These are phyloP conservation scores for Dipteronia sinensis DNA, from an alignment of 345 rosid genomes.

Conservation along the genomic window DNA sequence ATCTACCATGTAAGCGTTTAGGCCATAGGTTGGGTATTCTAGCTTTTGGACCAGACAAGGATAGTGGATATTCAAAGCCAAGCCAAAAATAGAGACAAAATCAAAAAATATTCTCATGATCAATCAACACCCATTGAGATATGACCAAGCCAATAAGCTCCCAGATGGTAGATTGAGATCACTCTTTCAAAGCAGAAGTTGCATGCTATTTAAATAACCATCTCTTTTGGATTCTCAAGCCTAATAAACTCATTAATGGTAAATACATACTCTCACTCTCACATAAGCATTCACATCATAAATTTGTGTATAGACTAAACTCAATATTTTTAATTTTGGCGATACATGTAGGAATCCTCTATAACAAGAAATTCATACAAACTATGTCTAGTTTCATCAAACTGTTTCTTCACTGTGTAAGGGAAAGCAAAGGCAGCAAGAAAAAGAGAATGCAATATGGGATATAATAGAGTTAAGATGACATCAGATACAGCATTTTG, in stretches of 20 bases:
- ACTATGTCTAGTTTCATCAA: background rate
- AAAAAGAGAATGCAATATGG: background rate
- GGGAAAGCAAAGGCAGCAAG: background rate
- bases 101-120: background rate
- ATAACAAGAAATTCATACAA: background rate
- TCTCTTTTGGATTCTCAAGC: background rate
- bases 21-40: background rate
- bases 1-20: background rate
- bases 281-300: too few relatives aligned
- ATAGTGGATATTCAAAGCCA: background rate
- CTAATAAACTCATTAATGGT: background rate
- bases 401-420: background rate
- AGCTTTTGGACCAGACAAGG: background rate
- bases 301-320: background rate
- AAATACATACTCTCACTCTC: background rate
- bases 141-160: background rate
- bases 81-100: background rate
- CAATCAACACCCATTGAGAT: background rate
- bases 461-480: background rate
- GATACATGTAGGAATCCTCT: background rate
- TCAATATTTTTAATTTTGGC: background rate
- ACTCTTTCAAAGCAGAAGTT: background rate
- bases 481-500: background rate
- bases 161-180: background rate
- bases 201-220: background rate